These are phyloP conservation scores for Jatropha curcas DNA, from an alignment of 345 rosid genomes.

Conservation along the genomic window DNA sequence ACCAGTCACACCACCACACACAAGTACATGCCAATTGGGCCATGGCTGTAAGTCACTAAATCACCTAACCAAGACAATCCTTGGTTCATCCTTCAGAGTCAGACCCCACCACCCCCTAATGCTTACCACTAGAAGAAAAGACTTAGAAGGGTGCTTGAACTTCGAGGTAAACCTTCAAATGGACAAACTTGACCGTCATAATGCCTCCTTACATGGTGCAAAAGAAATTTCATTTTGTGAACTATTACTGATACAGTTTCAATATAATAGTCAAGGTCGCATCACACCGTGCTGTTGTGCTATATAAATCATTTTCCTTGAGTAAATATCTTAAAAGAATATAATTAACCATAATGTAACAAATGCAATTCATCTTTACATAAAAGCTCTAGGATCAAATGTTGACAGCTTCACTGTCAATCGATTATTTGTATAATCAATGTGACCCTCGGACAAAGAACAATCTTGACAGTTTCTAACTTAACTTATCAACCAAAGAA, in stretches of 20 bases:
- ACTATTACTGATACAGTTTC: too few species aligned
- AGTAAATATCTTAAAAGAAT: not conserved
- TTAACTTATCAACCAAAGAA: too few species aligned
- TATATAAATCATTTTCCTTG: too few species aligned
- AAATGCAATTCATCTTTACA: too few species aligned
- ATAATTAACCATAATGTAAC: not conserved
- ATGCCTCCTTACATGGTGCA: not conserved
- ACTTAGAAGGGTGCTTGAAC: not conserved
- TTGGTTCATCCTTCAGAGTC: not conserved
- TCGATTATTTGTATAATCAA: too few species aligned
- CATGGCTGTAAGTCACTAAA: not conserved
- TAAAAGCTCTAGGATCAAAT: not conserved
- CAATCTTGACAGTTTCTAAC: too few species aligned
- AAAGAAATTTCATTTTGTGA: not conserved
- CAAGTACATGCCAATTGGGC: not conserved
- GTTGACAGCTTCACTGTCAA: not conserved
- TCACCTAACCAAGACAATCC: not conserved
- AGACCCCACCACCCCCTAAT: not conserved
- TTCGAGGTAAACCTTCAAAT: not conserved
- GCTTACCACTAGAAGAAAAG: slow-evolving; percentile 1
- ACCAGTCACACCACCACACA: not conserved
- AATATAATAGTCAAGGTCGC: too few species aligned
- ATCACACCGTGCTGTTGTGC: too few species aligned
- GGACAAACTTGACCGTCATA: not conserved
- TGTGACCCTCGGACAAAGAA: too few species aligned